Base-by-base conservation (phyloP, 2,329 filamentous ascomycete genomes). In the Neofusicoccum umdonicola region DNA sequence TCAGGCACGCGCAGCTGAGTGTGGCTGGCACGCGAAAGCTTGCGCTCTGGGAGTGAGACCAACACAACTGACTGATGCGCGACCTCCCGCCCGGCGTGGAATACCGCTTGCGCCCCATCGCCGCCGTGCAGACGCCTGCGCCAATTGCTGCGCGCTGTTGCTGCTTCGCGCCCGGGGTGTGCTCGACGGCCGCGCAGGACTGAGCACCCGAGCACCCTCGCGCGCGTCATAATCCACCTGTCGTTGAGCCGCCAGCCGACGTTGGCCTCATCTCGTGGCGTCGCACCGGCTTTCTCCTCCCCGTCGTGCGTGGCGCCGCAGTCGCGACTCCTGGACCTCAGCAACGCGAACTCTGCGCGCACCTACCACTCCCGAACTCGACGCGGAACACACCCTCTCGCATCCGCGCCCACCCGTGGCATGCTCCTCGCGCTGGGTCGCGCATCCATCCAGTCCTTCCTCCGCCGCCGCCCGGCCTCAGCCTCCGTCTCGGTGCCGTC, bases 331-430 rank as follows among this genome's bases (percentile, higher is more conserved):
- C 52, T 19, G 22, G 51, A 19, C 52, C 54, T 60, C 56, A 60
- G 41, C 41, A 37, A 60, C 58, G 58, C 45, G 58, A 50, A 50
- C 17, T 51, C 58, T 62, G 42, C 58, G 58, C 58, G 58, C 58
- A 41, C 45, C 58, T 51, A 50, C 58, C 45, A 62, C 58, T 41
- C 27, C 17, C 47, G n/a, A 50, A 13, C 31, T 47, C 56, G 42
- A 47, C 56, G 56, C 56, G 41, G 56, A n/a, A 22, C 42, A 22
- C 56, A 44, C 42, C 42, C 42, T 47, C 31, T 45, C 15, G 42
- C 56, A 60, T 35, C 56, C 31, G 56, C 56, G 27, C 42, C 42
- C 56, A 47, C 42, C 22, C 54, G 54, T 45, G 54, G 37, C 52
- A 34, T 48, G 56, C 57, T 31, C 57, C 45, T 62, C 47, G 7